A percentile compares a stretch with the other conserved stretches of the same genome.
Conservation (phyloP, 2,329 filamentous ascomycete genomes). For the Uncinocarpus reesii region DNA sequence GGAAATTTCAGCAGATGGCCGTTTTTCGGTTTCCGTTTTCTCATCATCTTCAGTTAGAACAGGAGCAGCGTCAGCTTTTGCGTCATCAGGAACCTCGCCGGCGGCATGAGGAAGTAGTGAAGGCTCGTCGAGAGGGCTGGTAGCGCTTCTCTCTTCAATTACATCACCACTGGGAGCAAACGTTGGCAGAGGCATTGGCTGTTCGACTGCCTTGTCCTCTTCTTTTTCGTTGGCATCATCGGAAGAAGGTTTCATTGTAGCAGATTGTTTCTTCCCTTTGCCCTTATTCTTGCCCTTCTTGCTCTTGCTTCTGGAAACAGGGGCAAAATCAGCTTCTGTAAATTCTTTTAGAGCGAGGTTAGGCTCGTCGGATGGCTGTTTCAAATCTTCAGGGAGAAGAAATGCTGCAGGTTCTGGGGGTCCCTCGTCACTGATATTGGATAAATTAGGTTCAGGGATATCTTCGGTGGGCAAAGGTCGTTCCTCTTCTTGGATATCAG, state of each 20-base stretch:
- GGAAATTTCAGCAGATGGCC: neutral
- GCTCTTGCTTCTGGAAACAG: slow-evolving; percentile 4
- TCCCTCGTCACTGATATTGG: neutral
- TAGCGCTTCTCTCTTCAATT: no score
- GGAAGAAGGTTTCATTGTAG: neutral
- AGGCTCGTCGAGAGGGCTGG: neutral
- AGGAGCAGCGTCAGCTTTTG: slow-evolving; percentile 12
- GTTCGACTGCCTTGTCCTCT: neutral
- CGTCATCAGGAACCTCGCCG: neutral
- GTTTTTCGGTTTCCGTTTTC: neutral
- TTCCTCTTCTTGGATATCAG: neutral
- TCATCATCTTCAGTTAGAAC: neutral
- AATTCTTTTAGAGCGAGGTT: neutral
- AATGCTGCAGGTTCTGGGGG: neutral
- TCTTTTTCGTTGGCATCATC: neutral
- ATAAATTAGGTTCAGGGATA: neutral
- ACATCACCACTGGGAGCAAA: neutral
- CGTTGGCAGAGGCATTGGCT: neutral
- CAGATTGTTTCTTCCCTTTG: neutral
- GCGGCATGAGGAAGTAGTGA: neutral
- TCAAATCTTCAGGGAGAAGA: neutral
- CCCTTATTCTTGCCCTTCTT: slow-evolving; percentile 9
- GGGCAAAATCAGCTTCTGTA: neutral
- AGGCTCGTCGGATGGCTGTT: neutral
- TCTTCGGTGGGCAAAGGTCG: neutral